Evolutionary conservation across 345 rosid genomes (phyloP), one percentile per base, ranked within the genome.

Genomic region (Pistacia integerrima): DNA sequence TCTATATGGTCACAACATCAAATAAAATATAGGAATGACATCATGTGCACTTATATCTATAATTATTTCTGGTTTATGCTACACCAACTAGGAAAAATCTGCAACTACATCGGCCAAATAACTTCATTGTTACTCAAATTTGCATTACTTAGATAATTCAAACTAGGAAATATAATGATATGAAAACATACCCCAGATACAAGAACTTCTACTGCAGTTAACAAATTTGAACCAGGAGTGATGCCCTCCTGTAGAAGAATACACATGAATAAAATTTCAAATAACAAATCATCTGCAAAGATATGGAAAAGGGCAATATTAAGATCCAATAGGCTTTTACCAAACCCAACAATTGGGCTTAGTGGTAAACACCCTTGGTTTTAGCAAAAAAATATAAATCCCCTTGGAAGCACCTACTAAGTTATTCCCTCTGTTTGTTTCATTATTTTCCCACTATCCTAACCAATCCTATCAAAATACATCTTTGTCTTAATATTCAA

Each of bases 191-290:
- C 99, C 97, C 97, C 97, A 35, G 97, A 94, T 70, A 89, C 97
- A 78, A 97, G 94, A 78, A 91, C 87, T 88, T 90, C 98, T 54
- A 97, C 88, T 62, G 98, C 97, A 61, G 90, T 89, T 81, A 97
- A 88, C 86, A 97, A 88, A 84, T 97, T 97, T 64, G 94, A 86
- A 78, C 99, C 99, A 73, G 94, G 96, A 85, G 89, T 78, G 74
- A 94, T 84, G 75, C 88, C 92, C 80, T 88, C 99, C 99, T 97
- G 96, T 77, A 83, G 62, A 80, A 77, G 51, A 78, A 78, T 68
- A 81, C 41, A 41, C 63, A 78, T 64, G 33, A 69, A 81, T 75
- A 79, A 49, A 78, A 58, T 75, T 65, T 71, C 73, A 72, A 59
- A 75, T 22, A 65, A 54, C 55, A 69, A 72, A 72, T 60, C 73